Conservation (phyloP, 441 rosid species). For the Syzygium syzygioides region DNA sequence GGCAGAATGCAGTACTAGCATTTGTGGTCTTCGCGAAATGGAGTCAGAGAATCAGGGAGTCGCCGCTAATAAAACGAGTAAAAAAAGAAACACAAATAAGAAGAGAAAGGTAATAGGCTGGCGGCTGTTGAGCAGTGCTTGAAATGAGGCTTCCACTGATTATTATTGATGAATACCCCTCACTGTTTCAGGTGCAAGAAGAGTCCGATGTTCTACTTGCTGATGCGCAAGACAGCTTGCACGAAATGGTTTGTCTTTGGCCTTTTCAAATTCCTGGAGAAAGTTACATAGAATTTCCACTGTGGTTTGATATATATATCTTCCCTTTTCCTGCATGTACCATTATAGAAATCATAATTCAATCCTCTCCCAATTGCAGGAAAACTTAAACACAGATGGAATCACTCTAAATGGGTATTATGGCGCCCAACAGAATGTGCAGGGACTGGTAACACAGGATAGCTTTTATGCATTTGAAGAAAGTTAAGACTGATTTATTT, state of each 20-base stretch:
- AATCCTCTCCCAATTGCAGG: conserved; percentile 25
- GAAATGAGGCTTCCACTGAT: background rate
- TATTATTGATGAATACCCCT: background rate
- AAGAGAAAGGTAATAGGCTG: conserved; percentile 6
- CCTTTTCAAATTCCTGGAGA: background rate
- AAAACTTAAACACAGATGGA: conserved; percentile 38
- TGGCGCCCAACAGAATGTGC: conserved; percentile 51
- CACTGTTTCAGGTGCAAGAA: conserved; percentile 8
- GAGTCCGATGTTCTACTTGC: conserved; percentile 2
- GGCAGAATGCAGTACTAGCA: conserved; percentile 1
- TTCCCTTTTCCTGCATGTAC: background rate
- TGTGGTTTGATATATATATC: background rate
- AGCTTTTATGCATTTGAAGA: background rate
- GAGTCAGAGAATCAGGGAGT: conserved; percentile 9
- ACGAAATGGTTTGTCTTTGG: conserved; percentile 3
- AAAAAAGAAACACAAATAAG: conserved; percentile 3
- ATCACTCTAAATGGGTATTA: conserved; percentile 41
- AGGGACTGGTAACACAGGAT: conserved; percentile 41
- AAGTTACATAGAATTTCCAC: background rate
- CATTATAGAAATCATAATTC: background rate
- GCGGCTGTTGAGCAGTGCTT: background rate
- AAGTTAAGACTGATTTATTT: background rate
- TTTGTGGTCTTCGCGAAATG: conserved; percentile 2
- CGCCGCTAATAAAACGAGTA: background rate
- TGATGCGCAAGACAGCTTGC: background rate